These are phyloP conservation scores for Tetracladium marchalianum DNA, from an alignment of 495 filamentous ascomycete genomes.

Conservation along the genomic window DNA sequence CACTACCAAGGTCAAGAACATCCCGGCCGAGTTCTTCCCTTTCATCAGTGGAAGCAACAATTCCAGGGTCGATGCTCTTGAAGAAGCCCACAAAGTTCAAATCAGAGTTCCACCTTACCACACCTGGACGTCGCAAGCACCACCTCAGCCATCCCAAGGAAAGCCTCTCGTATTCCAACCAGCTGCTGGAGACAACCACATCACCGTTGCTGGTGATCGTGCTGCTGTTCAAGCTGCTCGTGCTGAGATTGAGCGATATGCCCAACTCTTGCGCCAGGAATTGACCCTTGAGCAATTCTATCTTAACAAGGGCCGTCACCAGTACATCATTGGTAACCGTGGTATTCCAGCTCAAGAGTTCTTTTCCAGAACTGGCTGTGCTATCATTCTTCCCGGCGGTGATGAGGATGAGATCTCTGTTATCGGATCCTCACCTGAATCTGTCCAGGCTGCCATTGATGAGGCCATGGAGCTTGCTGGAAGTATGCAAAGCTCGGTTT, in stretches of 20 bases:
- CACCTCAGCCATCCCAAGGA: conserved; percentile 54
- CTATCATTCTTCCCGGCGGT: conserved; percentile 66
- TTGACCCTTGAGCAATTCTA: conserved; percentile 63
- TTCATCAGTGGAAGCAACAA: conserved; percentile 86
- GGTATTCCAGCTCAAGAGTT: conserved; percentile 74
- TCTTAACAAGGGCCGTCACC: conserved; percentile 71
- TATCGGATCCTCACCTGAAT: conserved; percentile 68
- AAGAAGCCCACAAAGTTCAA: conserved; percentile 55
- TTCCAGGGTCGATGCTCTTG: conserved; percentile 51
- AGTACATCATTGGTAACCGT: conserved; percentile 79
- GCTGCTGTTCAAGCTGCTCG: conserved; percentile 68
- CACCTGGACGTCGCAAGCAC: conserved; percentile 59
- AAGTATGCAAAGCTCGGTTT: conserved; percentile 65
- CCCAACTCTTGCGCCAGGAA: conserved; percentile 55
- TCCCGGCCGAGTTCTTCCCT: conserved; percentile 89
- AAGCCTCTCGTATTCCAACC: conserved; percentile 57
- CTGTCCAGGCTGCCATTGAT: conserved; percentile 61
- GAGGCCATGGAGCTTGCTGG: conserved; percentile 74
- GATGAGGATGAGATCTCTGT: conserved; percentile 72
- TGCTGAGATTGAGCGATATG: conserved; percentile 67
- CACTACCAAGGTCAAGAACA: conserved; percentile 62
- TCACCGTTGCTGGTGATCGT: conserved; percentile 80
- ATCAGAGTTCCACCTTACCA: conserved; percentile 74
- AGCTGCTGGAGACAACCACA: conserved; percentile 53
- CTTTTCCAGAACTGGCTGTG: conserved; percentile 81